phyloP scores from a whole-genome alignment of 2,329 filamentous ascomycete species.

The Scytalidium lignicola region DNA sequence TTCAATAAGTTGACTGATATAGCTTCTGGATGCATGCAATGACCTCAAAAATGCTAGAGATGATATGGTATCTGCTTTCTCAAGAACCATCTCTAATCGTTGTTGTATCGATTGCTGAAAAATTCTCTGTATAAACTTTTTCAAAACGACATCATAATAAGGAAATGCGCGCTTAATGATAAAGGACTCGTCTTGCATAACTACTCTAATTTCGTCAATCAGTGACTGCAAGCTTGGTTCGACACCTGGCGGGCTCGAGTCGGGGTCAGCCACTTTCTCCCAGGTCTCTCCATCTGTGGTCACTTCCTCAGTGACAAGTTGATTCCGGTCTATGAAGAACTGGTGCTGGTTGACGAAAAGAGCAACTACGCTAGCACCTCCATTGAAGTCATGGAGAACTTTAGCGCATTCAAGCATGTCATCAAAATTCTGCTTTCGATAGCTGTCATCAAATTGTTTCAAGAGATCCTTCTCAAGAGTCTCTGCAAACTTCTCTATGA shows the following conservation, averaged over 20 bases:
- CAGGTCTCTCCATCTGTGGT: constrained; percentile 58
- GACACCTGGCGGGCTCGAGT: constrained; percentile 84
- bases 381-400: constrained; percentile 92
- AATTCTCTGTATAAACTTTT: constrained; percentile 88
- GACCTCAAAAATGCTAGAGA: constrained; percentile 87
- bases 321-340: constrained; percentile 96
- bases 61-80: constrained; percentile 89
- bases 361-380: constrained; percentile 89
- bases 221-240: constrained; percentile 89
- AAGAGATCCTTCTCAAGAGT: constrained; percentile 91
- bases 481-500: constrained; percentile 95
- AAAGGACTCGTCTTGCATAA: constrained; percentile 94
- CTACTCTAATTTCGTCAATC: constrained; percentile 88
- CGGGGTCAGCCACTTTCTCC: constrained; percentile 91
- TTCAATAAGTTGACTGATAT: constrained; percentile 82
- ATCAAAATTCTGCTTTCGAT: constrained; percentile 89
- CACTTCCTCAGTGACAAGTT: constrained; percentile 72
- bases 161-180: constrained; percentile 97
- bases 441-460: constrained; percentile 96
- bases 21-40: constrained; percentile 83
- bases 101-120: constrained; percentile 99
- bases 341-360: constrained; percentile 98
- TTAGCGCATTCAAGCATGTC: constrained; percentile 97
- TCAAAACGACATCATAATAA: constrained; percentile 89
- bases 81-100: constrained; percentile 87